These are phyloP conservation scores for Xenosphaeropsis pyriputrescens DNA, from an alignment of 2,329 filamentous ascomycete species.

Conservation along the genomic window DNA sequence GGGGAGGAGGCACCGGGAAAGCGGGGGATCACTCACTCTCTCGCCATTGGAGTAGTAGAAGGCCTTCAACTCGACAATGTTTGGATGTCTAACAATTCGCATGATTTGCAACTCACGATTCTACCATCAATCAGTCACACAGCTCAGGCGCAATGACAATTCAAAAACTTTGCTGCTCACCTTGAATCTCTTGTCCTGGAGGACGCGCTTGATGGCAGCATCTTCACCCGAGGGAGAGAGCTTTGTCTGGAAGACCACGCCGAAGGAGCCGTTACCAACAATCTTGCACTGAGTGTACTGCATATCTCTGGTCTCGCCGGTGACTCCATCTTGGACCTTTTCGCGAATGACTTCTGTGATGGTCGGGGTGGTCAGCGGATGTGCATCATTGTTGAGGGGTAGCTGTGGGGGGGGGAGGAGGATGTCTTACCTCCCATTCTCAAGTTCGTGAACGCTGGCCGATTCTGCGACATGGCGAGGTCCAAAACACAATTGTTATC, in stretches of 20 bases:
- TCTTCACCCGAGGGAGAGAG: conserved; percentile 95
- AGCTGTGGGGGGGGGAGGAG: conserved; percentile 1
- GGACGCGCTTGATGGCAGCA: conserved; percentile 95
- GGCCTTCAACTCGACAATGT: conserved; percentile 96
- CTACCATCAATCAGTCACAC: conserved; percentile 28
- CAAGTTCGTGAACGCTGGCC: conserved; percentile 75
- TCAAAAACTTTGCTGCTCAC: conserved; percentile 31
- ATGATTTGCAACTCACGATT: conserved; percentile 99
- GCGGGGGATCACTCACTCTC: conserved; percentile 45
- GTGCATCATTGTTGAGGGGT: no score
- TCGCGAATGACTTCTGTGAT: conserved; percentile 84
- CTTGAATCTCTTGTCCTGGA: conserved; percentile 99
- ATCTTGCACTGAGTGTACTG: conserved; percentile 99
- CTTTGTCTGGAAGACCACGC: conserved; percentile 98
- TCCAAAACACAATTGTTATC: conserved; percentile 20
- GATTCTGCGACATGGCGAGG: conserved; percentile 67
- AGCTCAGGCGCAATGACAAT: background rate
- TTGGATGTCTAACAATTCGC: conserved; percentile 96
- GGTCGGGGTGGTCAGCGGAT: conserved; percentile 10
- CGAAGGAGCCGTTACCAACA: conserved; percentile 96
- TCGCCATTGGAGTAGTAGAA: conserved; percentile 99
- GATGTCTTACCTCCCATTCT: conserved; percentile 81
- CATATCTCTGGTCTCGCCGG: conserved; percentile 90
- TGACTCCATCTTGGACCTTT: conserved; percentile 96
- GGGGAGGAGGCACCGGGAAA: conserved; percentile 13